Evolutionary conservation across 345 rosid genomes (phyloP).

Genomic region (Firmiana major): DNA sequence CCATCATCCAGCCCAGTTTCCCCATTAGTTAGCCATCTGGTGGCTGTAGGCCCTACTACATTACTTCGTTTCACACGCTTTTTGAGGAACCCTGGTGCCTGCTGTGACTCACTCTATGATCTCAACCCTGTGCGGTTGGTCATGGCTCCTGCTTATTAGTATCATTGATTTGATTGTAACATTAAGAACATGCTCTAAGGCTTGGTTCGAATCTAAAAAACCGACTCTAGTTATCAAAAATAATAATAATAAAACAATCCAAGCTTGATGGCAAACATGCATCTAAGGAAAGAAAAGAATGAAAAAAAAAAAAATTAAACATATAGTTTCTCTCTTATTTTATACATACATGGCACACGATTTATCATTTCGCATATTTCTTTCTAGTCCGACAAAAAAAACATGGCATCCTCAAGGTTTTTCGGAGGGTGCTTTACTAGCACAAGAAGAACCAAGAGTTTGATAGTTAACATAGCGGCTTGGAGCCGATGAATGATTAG

Average conservation of each 20-base stretch:
- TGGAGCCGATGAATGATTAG: conserved; percentile 68
- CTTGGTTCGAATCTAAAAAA: too few relatives aligned
- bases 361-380: not conserved
- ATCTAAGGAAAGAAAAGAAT: not conserved
- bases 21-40: not conserved
- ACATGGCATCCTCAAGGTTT: conserved; percentile 8
- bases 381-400: not conserved
- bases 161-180: too few relatives aligned
- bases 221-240: too few relatives aligned
- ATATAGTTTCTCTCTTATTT: not conserved
- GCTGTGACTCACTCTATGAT: too few relatives aligned
- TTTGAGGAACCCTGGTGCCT: not conserved
- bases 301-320: not conserved
- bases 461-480: conserved; percentile 76
- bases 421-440: not conserved
- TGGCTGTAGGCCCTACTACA: not conserved
- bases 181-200: too few relatives aligned
- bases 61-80: conserved; percentile 15
- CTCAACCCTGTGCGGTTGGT: not conserved
- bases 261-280: not conserved
- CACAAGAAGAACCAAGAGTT: conserved; percentile 57
- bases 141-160: not conserved
- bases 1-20: not conserved
- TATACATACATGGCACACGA: not conserved
- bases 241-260: not conserved